phyloP scores from a whole-genome alignment of 2,329 filamentous ascomycete genomes.

The Rhytidhysteron rufulum region DNA sequence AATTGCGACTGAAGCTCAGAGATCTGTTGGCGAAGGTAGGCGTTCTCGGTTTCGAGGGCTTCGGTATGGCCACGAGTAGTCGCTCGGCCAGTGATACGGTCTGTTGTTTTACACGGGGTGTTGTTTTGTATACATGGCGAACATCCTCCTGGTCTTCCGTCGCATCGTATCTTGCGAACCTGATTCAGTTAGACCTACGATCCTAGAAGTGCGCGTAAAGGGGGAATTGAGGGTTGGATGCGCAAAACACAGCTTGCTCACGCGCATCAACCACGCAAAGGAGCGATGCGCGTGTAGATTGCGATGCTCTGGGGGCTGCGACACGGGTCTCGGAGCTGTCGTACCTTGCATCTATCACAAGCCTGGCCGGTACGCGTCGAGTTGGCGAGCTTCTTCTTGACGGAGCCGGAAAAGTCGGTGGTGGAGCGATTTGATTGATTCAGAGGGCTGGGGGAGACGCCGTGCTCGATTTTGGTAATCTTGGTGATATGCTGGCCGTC shows the following conservation, averaged over 20 bases:
- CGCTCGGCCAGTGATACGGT: constrained; percentile 79
- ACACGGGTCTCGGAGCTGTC: constrained; percentile 14
- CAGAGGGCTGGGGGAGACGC: constrained; percentile 13
- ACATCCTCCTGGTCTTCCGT: constrained; percentile 75
- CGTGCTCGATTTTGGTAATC: constrained; percentile 32
- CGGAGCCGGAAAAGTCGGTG: constrained; percentile 32
- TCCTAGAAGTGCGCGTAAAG: no score
- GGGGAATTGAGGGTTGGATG: no score
- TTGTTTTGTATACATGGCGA: constrained; percentile 74
- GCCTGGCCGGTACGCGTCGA: constrained; percentile 72
- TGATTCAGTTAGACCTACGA: constrained; percentile 37
- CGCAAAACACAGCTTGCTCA: no score
- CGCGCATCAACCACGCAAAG: no score
- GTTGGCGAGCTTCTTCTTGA: constrained; percentile 51
- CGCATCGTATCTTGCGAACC: constrained; percentile 85
- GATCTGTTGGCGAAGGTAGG: constrained; percentile 63
- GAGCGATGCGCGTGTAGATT: neutral
- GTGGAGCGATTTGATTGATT: constrained; percentile 9
- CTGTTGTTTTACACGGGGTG: constrained; percentile 77
- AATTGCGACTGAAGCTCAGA: constrained; percentile 66
- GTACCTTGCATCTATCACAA: constrained; percentile 82
- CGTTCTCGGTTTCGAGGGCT: constrained; percentile 68
- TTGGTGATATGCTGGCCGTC: constrained; percentile 15
- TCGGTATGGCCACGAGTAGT: constrained; percentile 75
- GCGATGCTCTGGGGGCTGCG: constrained; percentile 3